Conservation (phyloP, 2,329 filamentous ascomycete genomes). For the Knoxdaviesia proteae region DNA sequence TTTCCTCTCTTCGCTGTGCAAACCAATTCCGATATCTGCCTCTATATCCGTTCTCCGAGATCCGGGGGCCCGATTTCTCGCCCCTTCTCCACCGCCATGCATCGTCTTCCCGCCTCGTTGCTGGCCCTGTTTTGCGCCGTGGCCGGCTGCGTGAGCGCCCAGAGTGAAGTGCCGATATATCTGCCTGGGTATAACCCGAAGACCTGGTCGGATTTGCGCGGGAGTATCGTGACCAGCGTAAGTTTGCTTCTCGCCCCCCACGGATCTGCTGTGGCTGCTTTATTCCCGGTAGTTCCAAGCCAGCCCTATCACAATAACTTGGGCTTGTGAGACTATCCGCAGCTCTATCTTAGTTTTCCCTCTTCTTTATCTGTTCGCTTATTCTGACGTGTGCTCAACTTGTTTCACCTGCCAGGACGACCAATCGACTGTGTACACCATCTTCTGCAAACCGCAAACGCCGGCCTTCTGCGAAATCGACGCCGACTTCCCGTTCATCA, state of each 20-base stretch:
- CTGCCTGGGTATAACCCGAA: conserved; percentile 20
- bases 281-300: no score
- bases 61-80: background rate
- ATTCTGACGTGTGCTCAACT: conserved; percentile 1
- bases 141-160: background rate
- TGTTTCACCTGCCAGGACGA: conserved; percentile 12
- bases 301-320: no score
- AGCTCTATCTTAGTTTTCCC: no score
- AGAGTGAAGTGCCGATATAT: conserved; percentile 8
- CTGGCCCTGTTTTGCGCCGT: no score
- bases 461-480: conserved; percentile 20
- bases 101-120: no score
- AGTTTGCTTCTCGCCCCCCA: conserved; percentile 2
- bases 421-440: conserved; percentile 22
- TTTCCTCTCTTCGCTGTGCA: background rate
- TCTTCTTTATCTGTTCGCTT: background rate
- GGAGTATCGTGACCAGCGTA: conserved; percentile 23
- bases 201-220: conserved; percentile 23
- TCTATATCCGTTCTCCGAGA: background rate
- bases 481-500: conserved; percentile 23
- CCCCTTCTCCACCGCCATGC: no score
- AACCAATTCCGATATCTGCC: background rate
- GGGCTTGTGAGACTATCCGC: no score
- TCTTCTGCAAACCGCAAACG: conserved; percentile 24
- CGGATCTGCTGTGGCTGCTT: no score